Conservation (phyloP, 2,329 filamentous ascomycete species). For the Mycosphaerelloides madeirae region DNA sequence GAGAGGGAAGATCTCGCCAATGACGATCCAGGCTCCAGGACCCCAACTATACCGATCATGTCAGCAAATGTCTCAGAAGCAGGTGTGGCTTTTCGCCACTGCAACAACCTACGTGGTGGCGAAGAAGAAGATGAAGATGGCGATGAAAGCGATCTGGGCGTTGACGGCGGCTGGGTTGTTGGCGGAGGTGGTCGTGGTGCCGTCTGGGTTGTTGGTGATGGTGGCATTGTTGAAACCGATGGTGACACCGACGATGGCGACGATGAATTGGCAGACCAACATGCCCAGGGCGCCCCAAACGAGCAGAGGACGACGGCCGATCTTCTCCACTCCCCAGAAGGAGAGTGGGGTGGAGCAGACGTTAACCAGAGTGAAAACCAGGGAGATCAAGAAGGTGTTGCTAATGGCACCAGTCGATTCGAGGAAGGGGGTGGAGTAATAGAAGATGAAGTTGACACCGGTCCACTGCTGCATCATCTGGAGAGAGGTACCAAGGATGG, state of each 20-base stretch:
- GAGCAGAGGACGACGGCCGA: constrained; percentile 76
- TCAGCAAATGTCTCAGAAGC: too few relatives aligned
- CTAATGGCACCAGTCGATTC: constrained; percentile 67
- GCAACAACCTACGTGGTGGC: too few relatives aligned
- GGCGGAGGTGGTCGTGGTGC: constrained; percentile 43
- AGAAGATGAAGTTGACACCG: constrained; percentile 89
- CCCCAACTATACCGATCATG: too few relatives aligned
- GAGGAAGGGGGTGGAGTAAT: constrained; percentile 74
- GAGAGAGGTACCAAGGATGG: constrained; percentile 44
- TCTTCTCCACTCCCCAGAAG: constrained; percentile 78
- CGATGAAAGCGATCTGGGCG: constrained; percentile 80
- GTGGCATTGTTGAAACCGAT: constrained; percentile 36
- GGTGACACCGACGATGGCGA: constrained; percentile 60
- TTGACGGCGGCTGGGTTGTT: constrained; percentile 41
- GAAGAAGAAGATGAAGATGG: constrained; percentile 91
- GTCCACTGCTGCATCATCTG: constrained; percentile 59
- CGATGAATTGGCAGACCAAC: constrained; percentile 81
- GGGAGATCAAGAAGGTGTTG: constrained; percentile 76
- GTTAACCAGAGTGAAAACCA: constrained; percentile 86
- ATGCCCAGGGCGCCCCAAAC: constrained; percentile 75
- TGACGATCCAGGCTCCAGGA: constrained; percentile 65
- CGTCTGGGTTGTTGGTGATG: constrained; percentile 27
- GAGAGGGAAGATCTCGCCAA: constrained; percentile 86
- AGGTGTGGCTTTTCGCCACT: too few relatives aligned
- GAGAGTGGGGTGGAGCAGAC: constrained; percentile 79